A percentile compares a stretch with the other conserved stretches of the same genome.
Evolutionary conservation across 2,329 filamentous ascomycete species (phyloP).

Genomic region (Lasiodiplodia theobromae): DNA sequence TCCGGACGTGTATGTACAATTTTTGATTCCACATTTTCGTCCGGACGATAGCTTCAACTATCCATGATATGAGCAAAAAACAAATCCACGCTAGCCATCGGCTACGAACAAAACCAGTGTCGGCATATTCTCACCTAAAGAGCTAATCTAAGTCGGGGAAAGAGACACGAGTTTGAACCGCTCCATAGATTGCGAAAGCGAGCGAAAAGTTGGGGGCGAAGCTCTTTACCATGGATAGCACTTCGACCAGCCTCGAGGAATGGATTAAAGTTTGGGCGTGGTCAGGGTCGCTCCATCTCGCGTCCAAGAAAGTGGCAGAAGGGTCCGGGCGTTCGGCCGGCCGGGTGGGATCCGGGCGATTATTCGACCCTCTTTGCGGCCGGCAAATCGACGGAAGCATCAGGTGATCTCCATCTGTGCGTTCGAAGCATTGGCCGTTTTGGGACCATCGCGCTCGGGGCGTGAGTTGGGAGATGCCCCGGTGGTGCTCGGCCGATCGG

Average conservation of each 20-base stretch:
- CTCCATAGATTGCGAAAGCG: not conserved
- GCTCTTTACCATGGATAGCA: not conserved
- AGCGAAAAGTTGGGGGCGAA: not conserved
- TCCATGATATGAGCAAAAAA: no score
- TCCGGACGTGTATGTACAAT: no score
- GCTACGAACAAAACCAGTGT: no score
- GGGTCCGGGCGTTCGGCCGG: not conserved
- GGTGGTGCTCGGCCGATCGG: constrained; percentile 21
- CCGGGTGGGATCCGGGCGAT: constrained; percentile 7
- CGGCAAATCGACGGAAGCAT: constrained; percentile 17
- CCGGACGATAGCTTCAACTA: no score
- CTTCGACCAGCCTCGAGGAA: not conserved
- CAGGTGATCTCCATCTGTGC: constrained; percentile 24
- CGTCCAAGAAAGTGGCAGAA: not conserved
- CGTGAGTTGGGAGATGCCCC: not conserved
- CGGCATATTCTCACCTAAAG: no score
- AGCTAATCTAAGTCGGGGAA: not conserved
- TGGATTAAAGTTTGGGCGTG: not conserved
- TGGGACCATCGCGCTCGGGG: not conserved
- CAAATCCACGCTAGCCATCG: no score
- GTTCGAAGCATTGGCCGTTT: not conserved
- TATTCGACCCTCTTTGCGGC: constrained; percentile 6
- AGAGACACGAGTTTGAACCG: not conserved
- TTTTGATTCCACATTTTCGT: no score
- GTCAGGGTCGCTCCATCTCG: not conserved